Base-by-base conservation (phyloP, 306 rosid species). In the Casuarina glauca region DNA sequence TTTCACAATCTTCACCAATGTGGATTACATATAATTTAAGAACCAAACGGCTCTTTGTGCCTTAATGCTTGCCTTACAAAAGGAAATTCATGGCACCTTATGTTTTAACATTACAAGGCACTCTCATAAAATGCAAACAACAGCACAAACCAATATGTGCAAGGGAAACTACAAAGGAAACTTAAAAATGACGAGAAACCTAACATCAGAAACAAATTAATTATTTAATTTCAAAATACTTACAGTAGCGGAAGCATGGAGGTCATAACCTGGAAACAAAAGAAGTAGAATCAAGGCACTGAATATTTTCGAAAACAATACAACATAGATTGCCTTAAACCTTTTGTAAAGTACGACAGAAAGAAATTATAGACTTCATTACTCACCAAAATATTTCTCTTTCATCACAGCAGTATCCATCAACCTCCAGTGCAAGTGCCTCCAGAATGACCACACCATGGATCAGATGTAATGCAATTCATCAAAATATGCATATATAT, bases 381-480 rank as follows among this genome's bases (percentile, higher is more conserved):
- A 84, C 96, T 88, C 74, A 93, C 97, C 80, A 15, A 50, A 69
- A 81, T 49, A 76, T 63, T 26, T 75, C 78, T 73, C 86, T 67
- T 26, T 68, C 88, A 81, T 80, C 81, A 73, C 50, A 69, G 79
- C 87, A 75, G 84, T 78, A 79, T 89, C 90, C 77, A 63, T 78
- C 78, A 80, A 82, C 87, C 82, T 86, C 92, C 92, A 54, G 74
- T 81, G 90, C 87, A 79, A 79, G 79, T 84, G 96, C 92, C 92
- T 87, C 93, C 93, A 85, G 81, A 82, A 83, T 69, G 87, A 85
- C 74, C 86, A 84, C 36, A 79, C 88, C 92, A 93, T 91, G 93
- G 86, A 90, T 85, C 93, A 91, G 91, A 91, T 81, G 90, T 84
- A 91, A 93, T 54, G 89, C 86, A 83, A 82, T 76, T 81, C 92